These are phyloP conservation scores for Pseudisothecium myosuroides DNA, from an alignment of 225 moss, liverwort and hornwort species.

Conservation along the genomic window DNA sequence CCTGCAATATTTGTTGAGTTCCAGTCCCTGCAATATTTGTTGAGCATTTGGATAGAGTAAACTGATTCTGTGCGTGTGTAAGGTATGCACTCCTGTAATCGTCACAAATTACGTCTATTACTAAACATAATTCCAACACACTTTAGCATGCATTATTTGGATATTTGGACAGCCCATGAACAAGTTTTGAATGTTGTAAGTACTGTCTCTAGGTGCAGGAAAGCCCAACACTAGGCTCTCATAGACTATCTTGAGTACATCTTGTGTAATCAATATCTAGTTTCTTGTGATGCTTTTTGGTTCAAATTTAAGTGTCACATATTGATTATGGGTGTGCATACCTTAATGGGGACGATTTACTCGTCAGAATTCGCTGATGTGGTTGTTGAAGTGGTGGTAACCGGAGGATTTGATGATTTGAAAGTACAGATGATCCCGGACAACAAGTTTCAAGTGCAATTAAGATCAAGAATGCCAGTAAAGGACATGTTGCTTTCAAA, in stretches of 20 bases:
- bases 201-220: neutral
- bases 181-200: neutral
- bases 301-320: neutral
- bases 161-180: neutral
- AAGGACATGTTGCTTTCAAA: slow-evolving; percentile 82
- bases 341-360: neutral
- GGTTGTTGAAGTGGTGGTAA: neutral
- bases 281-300: neutral
- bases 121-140: neutral
- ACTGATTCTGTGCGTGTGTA: neutral
- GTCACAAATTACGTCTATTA: neutral
- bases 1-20: neutral
- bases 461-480: slow-evolving; percentile 72
- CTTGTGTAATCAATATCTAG: neutral
- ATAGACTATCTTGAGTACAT: neutral
- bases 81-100: too few species aligned
- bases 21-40: neutral
- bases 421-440: slow-evolving; percentile 62
- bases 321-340: neutral
- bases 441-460: slow-evolving; percentile 80
- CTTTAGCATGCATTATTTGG: neutral
- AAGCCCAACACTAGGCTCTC: neutral
- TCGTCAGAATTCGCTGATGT: neutral
- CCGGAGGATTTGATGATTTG: neutral
- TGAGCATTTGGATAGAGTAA: neutral